These are phyloP conservation scores for Xylaria sp. DNA, from an alignment of 2,329 filamentous ascomycete species.

Conservation along the genomic window DNA sequence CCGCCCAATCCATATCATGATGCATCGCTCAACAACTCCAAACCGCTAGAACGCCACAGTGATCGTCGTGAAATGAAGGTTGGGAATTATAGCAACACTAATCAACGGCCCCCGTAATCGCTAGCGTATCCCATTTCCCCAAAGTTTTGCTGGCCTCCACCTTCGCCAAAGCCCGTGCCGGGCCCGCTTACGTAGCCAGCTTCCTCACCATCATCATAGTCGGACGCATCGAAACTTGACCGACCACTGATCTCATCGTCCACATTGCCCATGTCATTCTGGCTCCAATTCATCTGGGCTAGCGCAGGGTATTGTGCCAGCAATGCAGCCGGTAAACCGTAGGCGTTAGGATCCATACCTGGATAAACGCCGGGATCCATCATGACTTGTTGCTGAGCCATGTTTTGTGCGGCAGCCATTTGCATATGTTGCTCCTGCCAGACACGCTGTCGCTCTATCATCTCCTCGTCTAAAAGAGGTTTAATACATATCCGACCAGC, in stretches of 20 bases:
- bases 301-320: slow-evolving; percentile 92
- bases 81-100: slow-evolving; percentile 2
- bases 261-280: slow-evolving; percentile 73
- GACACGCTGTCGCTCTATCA: slow-evolving; percentile 79
- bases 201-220: slow-evolving; percentile 80
- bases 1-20: slow-evolving; percentile 18
- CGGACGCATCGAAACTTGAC: slow-evolving; percentile 84
- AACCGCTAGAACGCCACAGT: slow-evolving; percentile 23
- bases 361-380: slow-evolving; percentile 65
- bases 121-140: slow-evolving; percentile 66
- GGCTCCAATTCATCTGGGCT: slow-evolving; percentile 87
- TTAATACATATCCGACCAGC: slow-evolving; percentile 97
- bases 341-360: slow-evolving; percentile 70
- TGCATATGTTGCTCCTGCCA: slow-evolving; percentile 79
- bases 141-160: slow-evolving; percentile 65
- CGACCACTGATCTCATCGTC: slow-evolving; percentile 82
- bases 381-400: slow-evolving; percentile 60
- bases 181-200: slow-evolving; percentile 73
- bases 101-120: slow-evolving; percentile 61
- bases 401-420: slow-evolving; percentile 64
- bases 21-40: slow-evolving; percentile 24
- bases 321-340: slow-evolving; percentile 84
- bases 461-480: slow-evolving; percentile 94
- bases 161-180: slow-evolving; percentile 69
- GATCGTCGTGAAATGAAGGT: slow-evolving; percentile 20